Base-by-base conservation (phyloP, 306 rosid genomes). In the Arachis stenosperma region DNA sequence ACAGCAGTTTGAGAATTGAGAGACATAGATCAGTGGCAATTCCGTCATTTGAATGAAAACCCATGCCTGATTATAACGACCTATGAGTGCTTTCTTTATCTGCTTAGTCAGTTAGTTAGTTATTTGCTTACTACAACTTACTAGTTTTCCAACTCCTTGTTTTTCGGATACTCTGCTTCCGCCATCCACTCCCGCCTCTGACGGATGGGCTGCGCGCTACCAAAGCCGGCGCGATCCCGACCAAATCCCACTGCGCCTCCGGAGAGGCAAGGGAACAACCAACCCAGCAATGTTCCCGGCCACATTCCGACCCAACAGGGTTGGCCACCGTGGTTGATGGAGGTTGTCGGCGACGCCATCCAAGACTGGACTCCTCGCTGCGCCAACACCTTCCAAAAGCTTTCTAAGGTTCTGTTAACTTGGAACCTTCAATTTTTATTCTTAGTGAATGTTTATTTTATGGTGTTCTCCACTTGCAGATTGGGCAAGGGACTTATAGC, bases 401-500 rank as follows among this genome's bases (percentile, higher is more conserved):
- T 92, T 11, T 88, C 96, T 9, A 92, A 92, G 96, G 88, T 86
- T 51, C 56, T 51, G 13, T 9, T 8, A 8, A 10, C 41, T 43
- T 10, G 44, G 74, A 68, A 41, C 58, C 46, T 7, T 3, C 9
- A 2, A 2, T 6, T 44, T 43, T 43, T 6, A 7, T 43, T 43
- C 1, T 6, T 43, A 1, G 9, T 5, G 9, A 7, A 44, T 50
- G 43, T 3, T 5, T 7, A 40, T 65, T 13, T 55, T 8, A 54
- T 56, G 36, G 44, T 71, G 15, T 61, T 70, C 36, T 82, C 52
- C 84, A 92, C 27, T 22, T 22, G 27, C 1, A 22, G 97, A 89
- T 92, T 68, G 97, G 97, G 82, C 97, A 92, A 69, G 97, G 97
- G 65, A 92, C 97, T 72, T 92, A 92, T 70, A 92, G 97, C 88